phyloP scores from a whole-genome alignment of 345 rosid genomes.

The Euphorbia lathyris region DNA sequence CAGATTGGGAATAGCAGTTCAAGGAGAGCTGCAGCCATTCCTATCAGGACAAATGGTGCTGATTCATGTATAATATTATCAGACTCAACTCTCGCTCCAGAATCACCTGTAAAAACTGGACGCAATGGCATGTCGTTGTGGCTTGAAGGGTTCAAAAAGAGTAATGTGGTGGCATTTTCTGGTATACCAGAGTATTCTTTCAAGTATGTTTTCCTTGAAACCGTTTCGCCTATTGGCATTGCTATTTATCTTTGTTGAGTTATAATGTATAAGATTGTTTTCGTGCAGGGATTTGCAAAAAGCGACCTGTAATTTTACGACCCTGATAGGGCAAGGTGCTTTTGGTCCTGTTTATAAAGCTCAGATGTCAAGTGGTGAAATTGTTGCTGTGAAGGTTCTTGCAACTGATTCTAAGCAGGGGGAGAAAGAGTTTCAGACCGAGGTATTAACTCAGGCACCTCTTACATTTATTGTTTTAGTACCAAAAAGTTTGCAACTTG shows the following conservation, averaged over 20 bases:
- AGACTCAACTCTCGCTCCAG: slow-evolving; percentile 79
- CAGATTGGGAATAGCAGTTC: slow-evolving; percentile 93
- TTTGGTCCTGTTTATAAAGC: slow-evolving; percentile 99
- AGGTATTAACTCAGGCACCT: slow-evolving; percentile 40
- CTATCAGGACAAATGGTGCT: slow-evolving; percentile 76
- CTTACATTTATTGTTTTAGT: slow-evolving; percentile 2
- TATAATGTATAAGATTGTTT: background rate
- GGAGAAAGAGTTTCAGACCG: slow-evolving; percentile 94
- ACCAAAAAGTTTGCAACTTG: background rate
- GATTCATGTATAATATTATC: slow-evolving; percentile 71
- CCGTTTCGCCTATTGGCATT: background rate
- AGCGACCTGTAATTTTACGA: slow-evolving; percentile 87
- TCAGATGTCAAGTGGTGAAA: slow-evolving; percentile 87
- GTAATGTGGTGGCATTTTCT: slow-evolving; percentile 56
- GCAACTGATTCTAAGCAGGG: slow-evolving; percentile 98
- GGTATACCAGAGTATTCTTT: slow-evolving; percentile 93
- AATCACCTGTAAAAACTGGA: slow-evolving; percentile 77
- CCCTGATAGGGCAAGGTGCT: slow-evolving; percentile 91
- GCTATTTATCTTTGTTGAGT: background rate
- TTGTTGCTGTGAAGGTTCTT: slow-evolving; percentile 90
- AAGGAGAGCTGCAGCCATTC: slow-evolving; percentile 64
- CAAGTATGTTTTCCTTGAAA: slow-evolving; percentile 54
- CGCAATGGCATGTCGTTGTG: slow-evolving; percentile 60
- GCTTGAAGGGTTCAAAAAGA: slow-evolving; percentile 76
- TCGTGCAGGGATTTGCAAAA: slow-evolving; percentile 91